Evolutionary conservation across 2,329 filamentous ascomycete species (phyloP), one percentile per base, ranked within the genome.

Genomic region (Zymoseptoria crescenta): DNA sequence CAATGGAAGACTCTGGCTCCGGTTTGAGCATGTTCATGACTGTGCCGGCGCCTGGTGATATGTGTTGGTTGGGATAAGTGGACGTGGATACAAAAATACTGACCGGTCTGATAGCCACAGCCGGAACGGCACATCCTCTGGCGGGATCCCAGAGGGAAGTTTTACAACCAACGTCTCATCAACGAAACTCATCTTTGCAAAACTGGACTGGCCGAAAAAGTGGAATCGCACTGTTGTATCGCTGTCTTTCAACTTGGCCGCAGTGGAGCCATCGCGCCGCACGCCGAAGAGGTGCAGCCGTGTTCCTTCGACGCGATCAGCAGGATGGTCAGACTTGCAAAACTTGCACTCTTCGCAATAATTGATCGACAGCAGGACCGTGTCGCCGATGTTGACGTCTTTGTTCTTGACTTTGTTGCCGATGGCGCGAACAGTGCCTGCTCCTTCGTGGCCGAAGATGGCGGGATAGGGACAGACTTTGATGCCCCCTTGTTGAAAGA

Each of bases 21-120:
- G 64, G 64, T 52, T 65, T 64, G 4, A 64, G 50, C 19, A 65
- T 59, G 50, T 64, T 65, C 21, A 64, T 59, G 2, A 64, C 51
- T 1, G 62, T 63, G 7, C 62, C 62, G 1, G 62, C 62, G 8
- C 62, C 62, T 56, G 49, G 13, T 55, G 7, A 16, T 6, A 10
- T 24, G 24, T 55, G 53, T 55, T 19, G 45, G 53, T 30, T 10
- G 16, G 7, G 19, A 19, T 10, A 4, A 10, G 2, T 8, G 29
- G 8, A 41, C 16, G 16, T 4, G 19, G 6, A 10, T 13, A 3
- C 13, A 8, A 30, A 21, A 48, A n/a, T 16, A 29, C 21, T 9
- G 16, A 63, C 62, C 62, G 24, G 62, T 63, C 54, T 63, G 61
- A 57, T 61, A 64, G 8, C 63, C 63, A 60, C 63, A 65, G 3